Percentiles rank a stretch among this genome's conserved stretches.
Evolutionary conservation across 2,329 filamentous ascomycete genomes (phyloP).

Genomic region (Gyromitra esculenta): DNA sequence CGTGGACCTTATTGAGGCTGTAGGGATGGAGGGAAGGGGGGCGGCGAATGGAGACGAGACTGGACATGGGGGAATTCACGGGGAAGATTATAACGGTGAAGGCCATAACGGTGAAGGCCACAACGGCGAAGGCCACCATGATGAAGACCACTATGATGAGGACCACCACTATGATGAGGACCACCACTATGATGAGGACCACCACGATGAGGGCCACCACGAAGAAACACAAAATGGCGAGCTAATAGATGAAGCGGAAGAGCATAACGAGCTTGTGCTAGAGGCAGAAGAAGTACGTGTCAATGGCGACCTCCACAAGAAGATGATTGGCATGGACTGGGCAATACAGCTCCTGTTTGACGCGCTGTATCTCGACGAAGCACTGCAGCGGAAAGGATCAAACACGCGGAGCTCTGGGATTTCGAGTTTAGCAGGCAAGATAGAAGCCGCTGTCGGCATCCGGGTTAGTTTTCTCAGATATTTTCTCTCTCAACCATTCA

Average conservation of each 20-base stretch:
- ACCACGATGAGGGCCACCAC: neutral
- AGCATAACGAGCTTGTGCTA: neutral
- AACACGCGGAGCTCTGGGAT: conserved; percentile 47
- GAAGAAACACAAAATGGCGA: neutral
- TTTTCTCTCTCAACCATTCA: neutral
- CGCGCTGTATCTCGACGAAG: conserved; percentile 60
- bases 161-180: neutral
- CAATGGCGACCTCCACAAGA: conserved; percentile 14
- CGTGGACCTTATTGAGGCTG: conserved; percentile 36
- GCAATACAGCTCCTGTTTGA: conserved; percentile 71
- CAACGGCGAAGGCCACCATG: neutral
- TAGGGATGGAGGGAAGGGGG: conserved; percentile 40
- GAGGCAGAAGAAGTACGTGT: conserved; percentile 1
- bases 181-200: neutral
- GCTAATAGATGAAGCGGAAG: neutral
- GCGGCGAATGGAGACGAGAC: conserved; percentile 6
- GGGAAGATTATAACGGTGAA: neutral
- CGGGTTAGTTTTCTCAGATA: conserved; percentile 33
- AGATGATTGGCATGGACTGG: conserved; percentile 52
- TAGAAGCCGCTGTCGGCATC: conserved; percentile 49
- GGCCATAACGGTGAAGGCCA: neutral
- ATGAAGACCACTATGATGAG: neutral
- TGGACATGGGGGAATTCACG: neutral
- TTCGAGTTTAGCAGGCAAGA: conserved; percentile 51
- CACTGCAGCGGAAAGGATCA: conserved; percentile 48